Evolutionary conservation across 257 asterid genomes (phyloP), one percentile per base, ranked within the genome.

Genomic region (Primulina eburnea): DNA sequence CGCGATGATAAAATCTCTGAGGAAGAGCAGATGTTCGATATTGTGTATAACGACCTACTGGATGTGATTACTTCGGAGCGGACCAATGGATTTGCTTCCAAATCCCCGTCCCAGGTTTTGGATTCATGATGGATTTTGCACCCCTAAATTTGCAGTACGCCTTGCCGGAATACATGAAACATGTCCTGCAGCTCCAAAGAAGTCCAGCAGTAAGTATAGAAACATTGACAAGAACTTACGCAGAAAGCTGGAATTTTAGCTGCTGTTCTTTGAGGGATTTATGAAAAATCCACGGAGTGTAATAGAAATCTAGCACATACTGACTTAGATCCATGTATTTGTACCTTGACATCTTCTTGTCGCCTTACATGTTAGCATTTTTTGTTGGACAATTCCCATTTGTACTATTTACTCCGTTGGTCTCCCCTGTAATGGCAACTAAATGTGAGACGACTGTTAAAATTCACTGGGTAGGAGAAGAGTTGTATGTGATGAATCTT

Each of bases 181-280:
- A 17, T 86, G 90, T 59, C 92, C 94, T 12, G 75, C 75, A 56
- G 86, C 93, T 52, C 93, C 96, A 0, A 10, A 67, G 68, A 89
- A 78, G 79, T 50, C 81, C 57, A 35, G 69, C 2, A 61, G 65
- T n/a, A 78, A 67, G 69, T 60, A 24, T 57, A 72, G 73, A 68
- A 69, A 70, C 73, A 75, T 85, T 29, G 83, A 79, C 77, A 71
- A 64, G 43, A 78, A 62, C 20, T 66, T 85, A 63, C 85, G 94
- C 84, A 85, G 77, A 72, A 89, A 78, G 80, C 94, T 89, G 24
- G 80, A 82, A 59, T 89, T 77, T 70, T 85, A 77, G 78, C 28
- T 4, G 14, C 50, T 63, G 40, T 21, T 10, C 35, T 4, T 53
- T 33, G 16, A 6, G 20, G 56, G 56, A 4, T 21, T 12, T 16